Percentiles rank a stretch among this genome's conserved stretches.
These are phyloP conservation scores for Coniochaeta sp. DNA, from an alignment of 2,329 filamentous ascomycete genomes.

Conservation along the genomic window DNA sequence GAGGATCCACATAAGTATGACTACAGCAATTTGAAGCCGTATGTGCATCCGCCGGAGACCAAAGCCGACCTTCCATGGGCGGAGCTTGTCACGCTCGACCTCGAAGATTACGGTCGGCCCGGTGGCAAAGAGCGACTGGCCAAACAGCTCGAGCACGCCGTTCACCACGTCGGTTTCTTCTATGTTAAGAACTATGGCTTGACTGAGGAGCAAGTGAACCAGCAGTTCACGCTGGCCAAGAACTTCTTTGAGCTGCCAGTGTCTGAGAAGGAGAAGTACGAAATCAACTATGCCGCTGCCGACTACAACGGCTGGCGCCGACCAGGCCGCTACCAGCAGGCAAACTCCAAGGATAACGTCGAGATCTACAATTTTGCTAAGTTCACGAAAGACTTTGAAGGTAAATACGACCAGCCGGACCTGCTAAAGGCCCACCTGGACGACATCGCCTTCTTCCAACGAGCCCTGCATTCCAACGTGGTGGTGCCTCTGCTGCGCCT, in stretches of 20 bases:
- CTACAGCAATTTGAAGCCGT: conserved; percentile 24
- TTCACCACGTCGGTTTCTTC: conserved; percentile 40
- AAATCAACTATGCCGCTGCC: conserved; percentile 31
- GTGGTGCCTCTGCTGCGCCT: conserved; percentile 36
- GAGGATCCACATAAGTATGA: conserved; percentile 12
- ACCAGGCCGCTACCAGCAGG: conserved; percentile 21
- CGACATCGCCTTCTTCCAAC: conserved; percentile 47
- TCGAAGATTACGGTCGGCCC: conserved; percentile 36
- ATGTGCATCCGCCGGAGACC: conserved; percentile 37
- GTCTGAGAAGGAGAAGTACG: conserved; percentile 46
- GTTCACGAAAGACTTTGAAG: conserved; percentile 38
- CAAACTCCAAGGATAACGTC: conserved; percentile 36
- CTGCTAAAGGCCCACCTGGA: conserved; percentile 37
- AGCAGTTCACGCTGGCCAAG: conserved; percentile 47
- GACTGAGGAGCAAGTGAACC: conserved; percentile 44
- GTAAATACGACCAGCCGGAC: conserved; percentile 29
- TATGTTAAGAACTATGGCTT: conserved; percentile 52
- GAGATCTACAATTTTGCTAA: conserved; percentile 56
- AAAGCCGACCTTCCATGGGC: conserved; percentile 38
- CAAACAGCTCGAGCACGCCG: conserved; percentile 43
- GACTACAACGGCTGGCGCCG: conserved; percentile 45
- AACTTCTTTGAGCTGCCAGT: conserved; percentile 39
- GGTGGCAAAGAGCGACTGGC: conserved; percentile 43
- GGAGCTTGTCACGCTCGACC: conserved; percentile 46
- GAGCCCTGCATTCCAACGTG: conserved; percentile 15